Percentiles rank a stretch among this genome's conserved stretches.
Evolutionary conservation across 306 rosid species (phyloP).

Genomic region (Corylus americana): DNA sequence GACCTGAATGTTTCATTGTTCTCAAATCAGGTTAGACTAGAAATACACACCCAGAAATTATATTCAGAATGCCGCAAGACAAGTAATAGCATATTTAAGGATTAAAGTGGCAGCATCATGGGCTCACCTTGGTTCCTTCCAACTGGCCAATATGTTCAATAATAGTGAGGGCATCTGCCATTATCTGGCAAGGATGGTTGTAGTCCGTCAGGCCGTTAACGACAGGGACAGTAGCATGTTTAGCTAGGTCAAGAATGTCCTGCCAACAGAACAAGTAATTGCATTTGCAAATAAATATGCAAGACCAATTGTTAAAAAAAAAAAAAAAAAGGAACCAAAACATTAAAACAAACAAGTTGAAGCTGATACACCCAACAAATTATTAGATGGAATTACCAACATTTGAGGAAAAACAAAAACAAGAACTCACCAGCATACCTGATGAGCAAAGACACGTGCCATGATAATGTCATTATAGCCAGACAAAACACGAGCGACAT

Average conservation of each 20-base stretch:
- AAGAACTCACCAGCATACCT: conserved; percentile 76
- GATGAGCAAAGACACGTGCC: conserved; percentile 97
- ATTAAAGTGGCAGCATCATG: conserved; percentile 20
- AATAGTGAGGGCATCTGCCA: conserved; percentile 98
- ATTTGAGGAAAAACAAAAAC: conserved; percentile 4
- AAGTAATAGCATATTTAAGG: conserved; percentile 16
- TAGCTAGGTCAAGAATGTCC: conserved; percentile 94
- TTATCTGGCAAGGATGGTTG: conserved; percentile 95
- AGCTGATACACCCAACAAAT: background rate
- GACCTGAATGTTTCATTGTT: conserved; percentile 51
- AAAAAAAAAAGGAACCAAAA: background rate
- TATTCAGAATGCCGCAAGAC: conserved; percentile 16
- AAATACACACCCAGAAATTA: background rate
- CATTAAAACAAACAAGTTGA: background rate
- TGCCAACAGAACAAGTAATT: conserved; percentile 38
- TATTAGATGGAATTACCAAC: background rate
- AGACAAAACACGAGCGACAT: conserved; percentile 85
- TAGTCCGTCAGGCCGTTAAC: conserved; percentile 95
- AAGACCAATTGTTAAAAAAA: background rate
- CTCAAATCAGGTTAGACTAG: conserved; percentile 3
- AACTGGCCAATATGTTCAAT: conserved; percentile 80
- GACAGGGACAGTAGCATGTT: conserved; percentile 79
- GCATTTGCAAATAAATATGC: background rate
- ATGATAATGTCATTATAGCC: conserved; percentile 82
- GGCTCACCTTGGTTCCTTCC: conserved; percentile 87